Evolutionary conservation across 2,329 filamentous ascomycete genomes (phyloP).

Genomic region (Fusarium floridanum): DNA sequence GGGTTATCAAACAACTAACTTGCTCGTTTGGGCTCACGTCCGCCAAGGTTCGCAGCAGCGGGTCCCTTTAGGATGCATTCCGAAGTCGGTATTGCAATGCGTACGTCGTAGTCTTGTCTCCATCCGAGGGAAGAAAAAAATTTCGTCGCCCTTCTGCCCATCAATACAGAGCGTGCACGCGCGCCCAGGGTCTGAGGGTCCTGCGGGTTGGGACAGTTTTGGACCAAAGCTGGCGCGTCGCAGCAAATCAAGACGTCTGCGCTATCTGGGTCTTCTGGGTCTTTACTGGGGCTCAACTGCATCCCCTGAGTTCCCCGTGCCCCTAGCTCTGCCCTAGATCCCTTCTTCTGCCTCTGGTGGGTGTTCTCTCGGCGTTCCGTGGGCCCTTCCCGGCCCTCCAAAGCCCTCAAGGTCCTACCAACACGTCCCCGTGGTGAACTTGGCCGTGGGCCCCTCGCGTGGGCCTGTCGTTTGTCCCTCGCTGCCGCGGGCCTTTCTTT

Average conservation of each 20-base stretch:
- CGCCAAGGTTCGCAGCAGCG: constrained; percentile 17
- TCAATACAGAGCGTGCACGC: constrained; percentile 11
- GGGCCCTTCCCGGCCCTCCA: constrained; percentile 1
- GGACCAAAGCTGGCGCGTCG: constrained; percentile 10
- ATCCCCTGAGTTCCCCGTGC: constrained; percentile 38
- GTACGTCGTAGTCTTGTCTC: constrained; percentile 1
- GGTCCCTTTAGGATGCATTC: constrained; percentile 9
- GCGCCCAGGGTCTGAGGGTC: constrained; percentile 24
- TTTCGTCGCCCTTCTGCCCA: constrained; percentile 3
- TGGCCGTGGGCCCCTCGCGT: constrained; percentile 9
- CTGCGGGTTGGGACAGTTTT: constrained; percentile 13
- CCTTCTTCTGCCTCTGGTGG: constrained; percentile 24
- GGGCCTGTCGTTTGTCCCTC: not conserved
- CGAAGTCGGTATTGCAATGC: constrained; percentile 5
- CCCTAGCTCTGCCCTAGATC: constrained; percentile 30
- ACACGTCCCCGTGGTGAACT: constrained; percentile 2
- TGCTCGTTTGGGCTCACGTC: constrained; percentile 20
- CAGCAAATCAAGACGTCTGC: constrained; percentile 34
- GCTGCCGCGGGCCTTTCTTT: constrained; percentile 13
- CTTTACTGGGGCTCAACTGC: constrained; percentile 28
- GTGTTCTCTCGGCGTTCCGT: constrained; percentile 34
- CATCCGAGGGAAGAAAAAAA: constrained; percentile 7
- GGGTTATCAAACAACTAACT: constrained; percentile 22
- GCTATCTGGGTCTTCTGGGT: constrained; percentile 39
- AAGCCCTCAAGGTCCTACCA: constrained; percentile 1